These are phyloP conservation scores for Salix suchowensis DNA, from an alignment of 345 rosid species.

Conservation along the genomic window DNA sequence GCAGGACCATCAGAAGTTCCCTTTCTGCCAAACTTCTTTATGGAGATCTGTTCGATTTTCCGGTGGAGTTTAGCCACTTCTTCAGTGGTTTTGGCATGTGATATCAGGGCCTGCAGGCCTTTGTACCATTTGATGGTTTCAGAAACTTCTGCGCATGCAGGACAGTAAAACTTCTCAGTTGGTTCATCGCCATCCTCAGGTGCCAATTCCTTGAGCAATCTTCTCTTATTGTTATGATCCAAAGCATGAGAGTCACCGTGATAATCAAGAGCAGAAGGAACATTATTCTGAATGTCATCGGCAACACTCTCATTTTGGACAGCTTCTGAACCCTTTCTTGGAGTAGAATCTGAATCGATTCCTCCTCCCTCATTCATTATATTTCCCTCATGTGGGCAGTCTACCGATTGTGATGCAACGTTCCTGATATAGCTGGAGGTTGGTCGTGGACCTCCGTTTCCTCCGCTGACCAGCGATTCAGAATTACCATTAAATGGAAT, in stretches of 20 bases:
- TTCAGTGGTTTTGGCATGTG: constrained; percentile 73
- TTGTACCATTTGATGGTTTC: constrained; percentile 71
- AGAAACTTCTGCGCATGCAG: constrained; percentile 77
- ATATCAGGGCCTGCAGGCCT: constrained; percentile 62
- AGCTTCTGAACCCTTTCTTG: constrained; percentile 23
- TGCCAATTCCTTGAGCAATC: constrained; percentile 42
- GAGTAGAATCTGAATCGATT: constrained; percentile 26
- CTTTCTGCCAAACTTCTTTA: constrained; percentile 47
- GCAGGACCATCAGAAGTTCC: constrained; percentile 51
- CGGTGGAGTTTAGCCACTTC: constrained; percentile 62
- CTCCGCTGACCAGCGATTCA: constrained; percentile 47
- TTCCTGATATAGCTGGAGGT: constrained; percentile 29
- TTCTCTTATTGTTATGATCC: constrained; percentile 50
- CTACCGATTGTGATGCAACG: constrained; percentile 26
- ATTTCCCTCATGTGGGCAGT: constrained; percentile 53
- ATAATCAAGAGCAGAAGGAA: constrained; percentile 10
- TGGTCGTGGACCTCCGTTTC: constrained; percentile 31
- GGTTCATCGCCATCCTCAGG: constrained; percentile 59
- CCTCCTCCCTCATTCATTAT: constrained; percentile 41
- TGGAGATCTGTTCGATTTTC: constrained; percentile 59
- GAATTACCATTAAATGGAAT: constrained; percentile 15
- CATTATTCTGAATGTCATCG: not conserved
- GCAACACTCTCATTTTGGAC: constrained; percentile 15
- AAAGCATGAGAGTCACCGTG: constrained; percentile 22
- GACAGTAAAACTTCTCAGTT: constrained; percentile 76